Evolutionary conservation across 805 yeast genomes (phyloP), one percentile per base, ranked within the genome.

Genomic region (Myxozyma melibiosi): DNA sequence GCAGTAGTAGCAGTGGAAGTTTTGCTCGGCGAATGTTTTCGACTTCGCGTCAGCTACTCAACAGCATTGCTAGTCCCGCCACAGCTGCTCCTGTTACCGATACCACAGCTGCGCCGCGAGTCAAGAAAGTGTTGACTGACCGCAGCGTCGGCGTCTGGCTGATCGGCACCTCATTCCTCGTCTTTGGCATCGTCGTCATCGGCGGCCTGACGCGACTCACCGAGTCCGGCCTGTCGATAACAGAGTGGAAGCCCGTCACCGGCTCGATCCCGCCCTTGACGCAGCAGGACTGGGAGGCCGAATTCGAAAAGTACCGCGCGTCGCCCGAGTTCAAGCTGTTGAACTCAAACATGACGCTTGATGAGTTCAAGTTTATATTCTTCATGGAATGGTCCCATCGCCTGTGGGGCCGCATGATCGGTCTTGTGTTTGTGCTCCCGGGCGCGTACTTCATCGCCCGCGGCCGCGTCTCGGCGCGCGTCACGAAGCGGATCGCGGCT

Each of bases 341-440:
- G 63, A 94, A 95, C 74, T 85, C 97, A 1, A 90, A 90, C 69
- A 88, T 90, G 70, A 84, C 89, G 18, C 71, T 94, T 57, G 96
- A 90, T 1, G 99, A 94, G 70, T 94, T 89, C 78, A 90, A 94
- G 73, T 92, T 90, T 70, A 94, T 94, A 62, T 94, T 86, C 75
- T 84, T 82, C 69, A 92, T 94, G 97, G 99, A 94, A 74, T 94
- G 99, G 99, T 85, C 86, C 42, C 99, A 94, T 72, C 80, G 99
- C 67, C 74, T 92, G 56, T 81, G 94, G 78, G 99, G 98, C 16
- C 82, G 99, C 71, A 80, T 86, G 51, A 91, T 94, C 66, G 99
- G 99, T 39, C 73, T 84, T 65, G 81, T 86, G 3, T 84, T 94
- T 68, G 82, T 92, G 5, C 69, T 86, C 18, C 99, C 99, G 4